Conservation (phyloP, 495 filamentous ascomycete species). For the Glonium stellatum region DNA sequence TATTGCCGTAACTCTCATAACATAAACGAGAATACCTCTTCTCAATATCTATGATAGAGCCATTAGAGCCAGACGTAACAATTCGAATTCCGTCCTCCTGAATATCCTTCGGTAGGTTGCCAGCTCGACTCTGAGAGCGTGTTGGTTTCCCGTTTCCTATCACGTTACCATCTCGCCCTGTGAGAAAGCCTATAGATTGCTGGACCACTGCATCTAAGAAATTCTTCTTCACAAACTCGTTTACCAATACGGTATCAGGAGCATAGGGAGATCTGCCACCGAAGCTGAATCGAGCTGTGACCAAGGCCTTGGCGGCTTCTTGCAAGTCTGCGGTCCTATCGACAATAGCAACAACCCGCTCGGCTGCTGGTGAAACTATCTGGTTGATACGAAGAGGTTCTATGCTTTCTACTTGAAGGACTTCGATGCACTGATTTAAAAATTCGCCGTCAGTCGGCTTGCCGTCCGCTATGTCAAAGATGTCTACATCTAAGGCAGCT, state of each 20-base stretch:
- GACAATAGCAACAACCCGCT: conserved; percentile 44
- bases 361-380: conserved; percentile 32
- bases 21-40: background rate
- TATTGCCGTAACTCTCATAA: background rate
- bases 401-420: conserved; percentile 20
- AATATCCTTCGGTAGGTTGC: background rate
- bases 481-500: conserved; percentile 41
- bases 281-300: conserved; percentile 45
- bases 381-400: conserved; percentile 6
- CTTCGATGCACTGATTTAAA: background rate
- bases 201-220: conserved; percentile 43
- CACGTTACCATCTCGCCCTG: background rate
- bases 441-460: conserved; percentile 6
- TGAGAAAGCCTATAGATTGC: conserved; percentile 35
- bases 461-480: conserved; percentile 34
- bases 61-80: background rate
- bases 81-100: background rate
- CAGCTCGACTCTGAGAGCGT: background rate
- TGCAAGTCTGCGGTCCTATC: conserved; percentile 46
- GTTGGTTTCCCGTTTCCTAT: background rate
- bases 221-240: conserved; percentile 48
- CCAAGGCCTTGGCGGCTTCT: conserved; percentile 42
- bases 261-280: conserved; percentile 47
- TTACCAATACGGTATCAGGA: conserved; percentile 49
- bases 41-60: background rate